Percentiles rank a stretch among this genome's conserved stretches.
Evolutionary conservation across 2,329 filamentous ascomycete species (phyloP).

Genomic region (Zasmidium angulare): DNA sequence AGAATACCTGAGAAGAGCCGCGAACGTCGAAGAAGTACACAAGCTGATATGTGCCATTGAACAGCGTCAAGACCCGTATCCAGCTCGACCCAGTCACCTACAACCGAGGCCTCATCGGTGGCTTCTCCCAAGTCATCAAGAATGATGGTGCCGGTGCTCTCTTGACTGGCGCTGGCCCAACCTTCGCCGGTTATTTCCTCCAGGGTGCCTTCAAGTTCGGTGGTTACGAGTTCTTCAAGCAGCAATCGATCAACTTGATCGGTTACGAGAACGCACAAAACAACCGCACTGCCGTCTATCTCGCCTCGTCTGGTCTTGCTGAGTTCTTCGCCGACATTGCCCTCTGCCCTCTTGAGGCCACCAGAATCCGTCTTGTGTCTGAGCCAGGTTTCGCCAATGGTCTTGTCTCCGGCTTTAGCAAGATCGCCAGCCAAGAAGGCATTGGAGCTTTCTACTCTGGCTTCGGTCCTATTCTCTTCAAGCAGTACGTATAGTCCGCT

Average conservation of each 20-base stretch:
- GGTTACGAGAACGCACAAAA: conserved; percentile 74
- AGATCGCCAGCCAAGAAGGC: conserved; percentile 82
- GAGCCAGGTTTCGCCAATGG: conserved; percentile 82
- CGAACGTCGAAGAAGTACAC: not conserved
- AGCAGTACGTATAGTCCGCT: conserved; percentile 57
- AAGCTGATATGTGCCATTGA: conserved; percentile 19
- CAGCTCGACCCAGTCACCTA: conserved; percentile 88
- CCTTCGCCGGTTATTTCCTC: conserved; percentile 87
- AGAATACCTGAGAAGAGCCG: not conserved
- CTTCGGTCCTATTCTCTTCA: conserved; percentile 84
- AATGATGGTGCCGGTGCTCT: conserved; percentile 85
- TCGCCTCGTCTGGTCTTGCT: conserved; percentile 61
- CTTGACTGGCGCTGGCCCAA: conserved; percentile 81
- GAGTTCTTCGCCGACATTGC: conserved; percentile 70
- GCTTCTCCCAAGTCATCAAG: conserved; percentile 80
- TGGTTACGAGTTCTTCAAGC: conserved; percentile 96
- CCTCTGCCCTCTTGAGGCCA: conserved; percentile 88
- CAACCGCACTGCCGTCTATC: conserved; percentile 79
- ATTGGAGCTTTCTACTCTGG: conserved; percentile 85
- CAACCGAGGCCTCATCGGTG: conserved; percentile 83
- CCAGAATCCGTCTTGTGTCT: conserved; percentile 89
- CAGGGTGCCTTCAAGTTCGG: conserved; percentile 93
- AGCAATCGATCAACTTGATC: conserved; percentile 78
- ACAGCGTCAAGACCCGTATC: conserved; percentile 91
- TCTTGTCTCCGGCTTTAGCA: conserved; percentile 74